phyloP scores from a whole-genome alignment of 345 rosid genomes.

The Acer negundo region DNA sequence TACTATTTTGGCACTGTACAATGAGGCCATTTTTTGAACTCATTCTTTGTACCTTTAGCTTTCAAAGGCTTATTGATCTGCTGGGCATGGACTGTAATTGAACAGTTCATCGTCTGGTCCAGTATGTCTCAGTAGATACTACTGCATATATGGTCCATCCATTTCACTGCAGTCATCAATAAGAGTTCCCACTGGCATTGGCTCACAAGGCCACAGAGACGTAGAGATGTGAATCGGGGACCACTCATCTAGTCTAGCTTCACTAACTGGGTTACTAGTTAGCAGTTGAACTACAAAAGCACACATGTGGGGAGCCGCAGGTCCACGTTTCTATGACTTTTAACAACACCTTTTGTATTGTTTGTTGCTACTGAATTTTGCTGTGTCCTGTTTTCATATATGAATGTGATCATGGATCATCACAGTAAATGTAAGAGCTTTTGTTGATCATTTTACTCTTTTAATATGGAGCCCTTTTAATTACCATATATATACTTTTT shows the following conservation, averaged over 20 bases:
- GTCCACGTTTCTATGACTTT: neutral
- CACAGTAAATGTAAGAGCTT: neutral
- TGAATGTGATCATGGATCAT: neutral
- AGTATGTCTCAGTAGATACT: neutral
- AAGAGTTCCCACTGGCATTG: neutral
- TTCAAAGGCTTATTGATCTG: neutral
- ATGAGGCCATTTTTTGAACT: neutral
- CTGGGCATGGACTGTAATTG: neutral
- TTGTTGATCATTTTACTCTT: conserved; percentile 8
- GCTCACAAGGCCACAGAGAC: neutral
- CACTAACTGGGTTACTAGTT: neutral
- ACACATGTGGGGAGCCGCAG: conserved; percentile 18
- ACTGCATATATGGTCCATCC: neutral
- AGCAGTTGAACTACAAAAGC: neutral
- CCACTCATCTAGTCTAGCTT: conserved; percentile 2
- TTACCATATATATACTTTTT: neutral
- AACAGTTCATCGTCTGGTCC: conserved; percentile 12
- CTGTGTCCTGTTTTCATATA: neutral
- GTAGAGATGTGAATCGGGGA: neutral
- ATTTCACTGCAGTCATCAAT: neutral
- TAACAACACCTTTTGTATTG: neutral
- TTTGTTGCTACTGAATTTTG: too few relatives aligned
- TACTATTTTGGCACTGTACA: neutral
- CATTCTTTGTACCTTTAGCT: neutral
- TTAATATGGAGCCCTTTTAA: neutral